These are phyloP conservation scores for Pichia sp. DNA, from an alignment of 1,139 yeast species.

Conservation along the genomic window DNA sequence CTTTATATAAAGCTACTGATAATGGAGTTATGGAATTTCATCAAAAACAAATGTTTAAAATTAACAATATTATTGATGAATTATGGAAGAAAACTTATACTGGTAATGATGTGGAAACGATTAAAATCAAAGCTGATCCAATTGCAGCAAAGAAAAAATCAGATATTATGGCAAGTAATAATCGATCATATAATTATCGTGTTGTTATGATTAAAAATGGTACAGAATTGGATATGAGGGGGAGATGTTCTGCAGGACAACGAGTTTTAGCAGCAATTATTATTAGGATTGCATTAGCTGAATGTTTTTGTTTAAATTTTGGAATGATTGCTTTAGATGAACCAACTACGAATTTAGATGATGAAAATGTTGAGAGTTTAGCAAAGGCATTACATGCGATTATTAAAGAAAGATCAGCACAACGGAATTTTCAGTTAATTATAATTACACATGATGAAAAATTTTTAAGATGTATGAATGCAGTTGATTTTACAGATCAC, in stretches of 20 bases:
- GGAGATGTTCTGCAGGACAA: slow-evolving; percentile 97
- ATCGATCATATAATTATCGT: slow-evolving; percentile 79
- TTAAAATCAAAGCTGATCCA: slow-evolving; percentile 72
- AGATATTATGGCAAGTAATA: slow-evolving; percentile 40
- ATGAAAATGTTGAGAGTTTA: slow-evolving; percentile 80
- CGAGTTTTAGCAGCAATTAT: slow-evolving; percentile 90
- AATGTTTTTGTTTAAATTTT: slow-evolving; percentile 91
- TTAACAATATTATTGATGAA: slow-evolving; percentile 80
- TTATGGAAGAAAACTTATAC: slow-evolving; percentile 91
- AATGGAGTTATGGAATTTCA: slow-evolving; percentile 93
- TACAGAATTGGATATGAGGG: slow-evolving; percentile 94
- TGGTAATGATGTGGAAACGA: slow-evolving; percentile 93
- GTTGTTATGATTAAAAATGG: slow-evolving; percentile 94
- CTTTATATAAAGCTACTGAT: slow-evolving; percentile 81
- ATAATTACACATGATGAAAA: slow-evolving; percentile 96
- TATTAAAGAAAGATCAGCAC: slow-evolving; percentile 67
- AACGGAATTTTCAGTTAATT: slow-evolving; percentile 85
- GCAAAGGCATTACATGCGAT: slow-evolving; percentile 76
- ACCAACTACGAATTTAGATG: slow-evolving; percentile 94
- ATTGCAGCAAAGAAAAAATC: slow-evolving; percentile 37
- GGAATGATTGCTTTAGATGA: slow-evolving; percentile 96
- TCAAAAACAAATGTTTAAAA: slow-evolving; percentile 85
- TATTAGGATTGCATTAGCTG: slow-evolving; percentile 87
- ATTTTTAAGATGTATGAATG: slow-evolving; percentile 78
- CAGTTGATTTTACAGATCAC: slow-evolving; percentile 81